Base-by-base conservation (phyloP, 148 eudicot genomes). In the Persicaria maculosa region DNA sequence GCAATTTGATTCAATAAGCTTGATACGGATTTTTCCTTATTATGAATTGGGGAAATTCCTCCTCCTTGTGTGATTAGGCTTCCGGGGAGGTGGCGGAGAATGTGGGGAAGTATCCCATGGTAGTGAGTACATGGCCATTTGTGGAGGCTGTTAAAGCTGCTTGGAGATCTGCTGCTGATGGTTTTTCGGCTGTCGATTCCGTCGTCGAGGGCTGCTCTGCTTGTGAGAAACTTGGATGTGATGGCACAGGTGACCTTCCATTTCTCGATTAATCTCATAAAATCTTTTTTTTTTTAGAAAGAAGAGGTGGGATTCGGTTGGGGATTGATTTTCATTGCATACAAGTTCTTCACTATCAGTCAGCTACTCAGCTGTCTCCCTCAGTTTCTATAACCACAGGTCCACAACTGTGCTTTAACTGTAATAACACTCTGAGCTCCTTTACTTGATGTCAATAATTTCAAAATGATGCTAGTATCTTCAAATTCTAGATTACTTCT, bases 111-210 rank as follows among this genome's bases (percentile, higher is more conserved):
- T 91, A 79, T 79, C 94, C 97, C 74, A 46, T 91, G 5, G 98
- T 93, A 74, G 90, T 93, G 74, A 93, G 97, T 77, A 93, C 98
- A 22, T 93, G 98, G 98, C 91, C 94, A 48, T 93, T 91, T 77
- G 79, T 84, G 77, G 97, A 91, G 48, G 98, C 98, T 74, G 98
- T 91, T 74, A 84, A 85, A 75, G 91, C 90, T 54, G 97, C 93
- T 74, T 93, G 98, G 98, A 88, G 77, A 68, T 81, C 83, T 80
- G 90, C 84, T 62, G 82, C 85, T 73, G 71, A 78, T 64, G 98
- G 98, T 20, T 82, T 83, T 68, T 85, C 98, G 9, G 94, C 97
- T 11, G 50, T 93, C 50, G 98, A 93, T 86, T 91, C 97, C 47
- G 95, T 93, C 44, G 93, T 93, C 75, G 88, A 89, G 81, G 98